Percentiles rank a stretch among this genome's conserved stretches.
phyloP scores from a whole-genome alignment of 352 stramenopile genomes.

The Pythium phragmiticola region DNA sequence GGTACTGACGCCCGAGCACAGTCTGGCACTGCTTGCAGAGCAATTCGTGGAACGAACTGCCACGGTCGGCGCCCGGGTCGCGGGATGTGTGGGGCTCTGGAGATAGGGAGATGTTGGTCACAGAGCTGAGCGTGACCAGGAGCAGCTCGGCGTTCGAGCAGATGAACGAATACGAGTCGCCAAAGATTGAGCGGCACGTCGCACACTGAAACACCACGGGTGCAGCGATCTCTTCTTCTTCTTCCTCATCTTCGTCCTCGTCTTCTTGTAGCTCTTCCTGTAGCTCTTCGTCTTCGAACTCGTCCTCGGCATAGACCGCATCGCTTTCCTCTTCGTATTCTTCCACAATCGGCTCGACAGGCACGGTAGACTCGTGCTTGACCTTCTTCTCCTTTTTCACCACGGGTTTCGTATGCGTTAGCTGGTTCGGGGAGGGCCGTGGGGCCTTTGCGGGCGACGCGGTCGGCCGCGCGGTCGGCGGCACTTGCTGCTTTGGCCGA shows the following conservation, averaged over 20 bases:
- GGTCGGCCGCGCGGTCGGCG: no score
- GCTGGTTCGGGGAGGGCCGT: no score
- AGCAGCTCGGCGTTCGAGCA: conserved; percentile 69
- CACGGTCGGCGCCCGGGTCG: conserved; percentile 41
- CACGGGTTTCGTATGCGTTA: background rate
- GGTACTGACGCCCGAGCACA: conserved; percentile 72
- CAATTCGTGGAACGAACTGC: conserved; percentile 74
- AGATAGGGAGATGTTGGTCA: conserved; percentile 56
- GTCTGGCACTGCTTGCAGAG: conserved; percentile 81
- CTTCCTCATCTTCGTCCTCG: conserved; percentile 41
- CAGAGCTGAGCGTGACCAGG: conserved; percentile 72
- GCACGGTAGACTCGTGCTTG: conserved; percentile 9
- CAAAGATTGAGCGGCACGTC: conserved; percentile 81
- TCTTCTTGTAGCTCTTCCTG: background rate
- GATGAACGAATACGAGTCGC: conserved; percentile 81
- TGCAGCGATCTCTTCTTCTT: conserved; percentile 49
- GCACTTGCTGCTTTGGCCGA: no score
- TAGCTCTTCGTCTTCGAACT: conserved; percentile 11
- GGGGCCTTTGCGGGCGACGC: no score
- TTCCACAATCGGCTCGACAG: conserved; percentile 5
- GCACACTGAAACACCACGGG: conserved; percentile 85
- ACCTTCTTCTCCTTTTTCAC: conserved; percentile 19
- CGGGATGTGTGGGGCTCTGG: conserved; percentile 52
- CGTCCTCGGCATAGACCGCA: conserved; percentile 33
- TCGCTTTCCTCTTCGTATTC: conserved; percentile 19